A percentile compares a stretch with the other conserved stretches of the same genome.
Evolutionary conservation across 306 rosid genomes (phyloP).

Genomic region (Rubus idaeus): DNA sequence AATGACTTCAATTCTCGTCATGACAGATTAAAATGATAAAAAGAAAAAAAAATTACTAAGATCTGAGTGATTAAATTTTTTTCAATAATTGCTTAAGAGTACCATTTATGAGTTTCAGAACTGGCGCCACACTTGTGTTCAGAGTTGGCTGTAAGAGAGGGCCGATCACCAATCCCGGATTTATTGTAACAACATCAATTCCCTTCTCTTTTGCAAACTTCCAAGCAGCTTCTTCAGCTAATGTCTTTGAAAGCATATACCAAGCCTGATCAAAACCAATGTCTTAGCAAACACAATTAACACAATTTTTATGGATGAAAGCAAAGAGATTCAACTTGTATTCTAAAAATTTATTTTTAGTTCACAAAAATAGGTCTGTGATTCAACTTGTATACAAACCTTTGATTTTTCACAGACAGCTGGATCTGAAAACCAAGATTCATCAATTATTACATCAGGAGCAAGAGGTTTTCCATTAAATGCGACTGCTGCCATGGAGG

Average conservation of each 20-base stretch:
- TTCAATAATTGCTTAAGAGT: not conserved
- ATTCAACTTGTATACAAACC: not conserved
- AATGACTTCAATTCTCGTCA: not conserved
- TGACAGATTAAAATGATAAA: not conserved
- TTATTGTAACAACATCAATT: constrained; percentile 25
- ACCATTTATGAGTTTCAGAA: constrained; percentile 1
- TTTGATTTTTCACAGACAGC: constrained; percentile 11
- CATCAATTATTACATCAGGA: constrained; percentile 15
- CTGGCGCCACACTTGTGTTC: constrained; percentile 7
- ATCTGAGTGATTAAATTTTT: not conserved
- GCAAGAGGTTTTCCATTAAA: constrained; percentile 16
- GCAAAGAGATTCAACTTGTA: not conserved
- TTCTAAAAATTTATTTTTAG: not conserved
- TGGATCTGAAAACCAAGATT: constrained; percentile 18
- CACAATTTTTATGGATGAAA: not conserved
- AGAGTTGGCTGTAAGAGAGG: constrained; percentile 32
- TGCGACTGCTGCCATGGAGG: constrained; percentile 23
- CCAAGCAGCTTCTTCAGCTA: constrained; percentile 42
- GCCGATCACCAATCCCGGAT: constrained; percentile 24
- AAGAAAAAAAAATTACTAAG: not conserved
- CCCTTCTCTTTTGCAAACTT: constrained; percentile 25
- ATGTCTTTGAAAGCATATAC: constrained; percentile 30
- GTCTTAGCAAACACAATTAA: not conserved
- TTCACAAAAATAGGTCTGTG: not conserved
- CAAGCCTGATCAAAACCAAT: constrained; percentile 12